Evolutionary conservation across 1,284 basidiomycete genomes (phyloP).

Genomic region (Ustilago xerochloae): DNA sequence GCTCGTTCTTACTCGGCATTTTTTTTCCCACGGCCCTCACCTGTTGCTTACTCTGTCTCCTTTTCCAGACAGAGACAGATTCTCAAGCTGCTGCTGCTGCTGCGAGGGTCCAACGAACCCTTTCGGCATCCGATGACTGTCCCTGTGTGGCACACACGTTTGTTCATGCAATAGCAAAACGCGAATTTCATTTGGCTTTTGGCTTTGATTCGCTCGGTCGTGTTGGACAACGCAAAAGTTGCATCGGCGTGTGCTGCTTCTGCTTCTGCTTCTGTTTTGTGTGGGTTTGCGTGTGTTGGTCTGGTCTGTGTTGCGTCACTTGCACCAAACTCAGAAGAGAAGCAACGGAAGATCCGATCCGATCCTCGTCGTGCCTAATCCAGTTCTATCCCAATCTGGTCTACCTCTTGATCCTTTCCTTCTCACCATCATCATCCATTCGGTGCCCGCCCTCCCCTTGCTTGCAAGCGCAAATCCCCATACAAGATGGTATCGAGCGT

Average conservation of each 20-base stretch:
- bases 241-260: neutral
- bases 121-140: too few species aligned
- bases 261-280: neutral
- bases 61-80: neutral
- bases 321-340: neutral
- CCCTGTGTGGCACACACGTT: too few species aligned
- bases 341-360: neutral
- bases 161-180: neutral
- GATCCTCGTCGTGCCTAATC: neutral
- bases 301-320: conserved; percentile 1
- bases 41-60: neutral
- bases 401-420: neutral
- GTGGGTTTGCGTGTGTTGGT: conserved; percentile 4
- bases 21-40: conserved; percentile 15
- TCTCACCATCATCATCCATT: conserved; percentile 19
- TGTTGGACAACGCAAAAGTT: neutral
- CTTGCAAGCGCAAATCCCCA: neutral
- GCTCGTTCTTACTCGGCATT: conserved; percentile 1
- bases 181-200: neutral
- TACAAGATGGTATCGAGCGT: conserved; percentile 45
- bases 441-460: neutral
- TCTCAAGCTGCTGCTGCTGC: too few species aligned
- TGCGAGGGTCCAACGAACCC: neutral
- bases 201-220: too few species aligned
- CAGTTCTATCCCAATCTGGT: too few species aligned